Base-by-base conservation (phyloP, 768 basidiomycete genomes). In the Clitopilus passeckerianus region DNA sequence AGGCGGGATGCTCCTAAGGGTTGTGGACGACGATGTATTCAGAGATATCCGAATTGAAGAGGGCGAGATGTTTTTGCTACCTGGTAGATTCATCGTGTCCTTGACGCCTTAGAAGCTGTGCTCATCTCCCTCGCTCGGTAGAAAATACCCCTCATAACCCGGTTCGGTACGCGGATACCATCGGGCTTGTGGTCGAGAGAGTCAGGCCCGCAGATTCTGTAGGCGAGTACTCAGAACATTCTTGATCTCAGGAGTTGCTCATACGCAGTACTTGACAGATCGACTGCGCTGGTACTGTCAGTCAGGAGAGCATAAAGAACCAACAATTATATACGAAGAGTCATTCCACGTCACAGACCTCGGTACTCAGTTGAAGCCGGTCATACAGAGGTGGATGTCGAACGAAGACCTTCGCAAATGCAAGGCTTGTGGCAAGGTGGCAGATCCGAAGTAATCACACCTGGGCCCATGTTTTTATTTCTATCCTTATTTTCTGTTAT, bases 131-230 rank as follows among this genome's bases (percentile, higher is more conserved):
- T 14, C 6, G 0, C 23, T 23, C 6, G n/a, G 22, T 63, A 96
- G 96, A 87, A 0, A 97, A 98, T 70, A 97, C 93, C 0, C 96
- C 96, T 0, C 96, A 99, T 73, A 97, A 96, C 67, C 96, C 96
- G 6, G 89, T 95, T 27, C 84, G 96, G 18, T 96, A 89, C 66
- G 86, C 86, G 1, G 78, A 98, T 71, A 98, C 96, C 0, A 86
- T 97, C 54, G 96, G 96, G 1, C 78, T 98, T 16, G 96, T 98
- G 20, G 77, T 96, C 33, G 96, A 99, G 71, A 85, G 93, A 15
- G 84, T 89, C 23, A 79, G 96, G 33, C 94, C 95, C 0, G 76
- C 79, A n/a, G 77, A 68, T 5, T 84, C 93, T 0, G 75, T 86
- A 55, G 96, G 96, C 93, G 61, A 59, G 84, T 64, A 46, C 16